Conservation (phyloP, 129 eudicot genomes). For the Ambrosia trifida region DNA sequence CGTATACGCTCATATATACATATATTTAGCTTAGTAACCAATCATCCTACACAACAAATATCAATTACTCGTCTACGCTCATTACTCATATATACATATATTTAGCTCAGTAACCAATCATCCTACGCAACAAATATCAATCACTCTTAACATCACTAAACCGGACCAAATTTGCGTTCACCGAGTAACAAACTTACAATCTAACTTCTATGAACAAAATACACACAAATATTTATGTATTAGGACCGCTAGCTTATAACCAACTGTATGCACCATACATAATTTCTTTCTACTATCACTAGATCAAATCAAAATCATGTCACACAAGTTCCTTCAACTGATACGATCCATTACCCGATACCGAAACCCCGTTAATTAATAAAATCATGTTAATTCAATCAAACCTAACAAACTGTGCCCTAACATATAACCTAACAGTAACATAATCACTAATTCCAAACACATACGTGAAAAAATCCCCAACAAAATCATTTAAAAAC, state of each 20-base stretch:
- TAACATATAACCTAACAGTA: neutral
- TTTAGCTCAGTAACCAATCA: neutral
- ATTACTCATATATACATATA: neutral
- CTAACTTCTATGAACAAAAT: no score
- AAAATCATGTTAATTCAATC: neutral
- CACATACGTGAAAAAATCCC: neutral
- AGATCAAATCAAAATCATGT: neutral
- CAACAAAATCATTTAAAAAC: neutral
- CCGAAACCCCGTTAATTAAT: neutral
- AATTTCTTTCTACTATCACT: neutral
- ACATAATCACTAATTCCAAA: conserved; percentile 16
- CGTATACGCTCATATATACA: neutral
- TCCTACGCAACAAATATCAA: neutral
- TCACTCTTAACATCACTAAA: no score
- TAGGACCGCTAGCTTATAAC: neutral
- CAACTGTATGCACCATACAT: neutral
- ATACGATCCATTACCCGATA: neutral
- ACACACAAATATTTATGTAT: no score
- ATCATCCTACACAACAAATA: neutral
- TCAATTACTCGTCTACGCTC: neutral
- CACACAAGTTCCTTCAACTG: neutral
- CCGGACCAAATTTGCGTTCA: no score
- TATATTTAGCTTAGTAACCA: neutral
- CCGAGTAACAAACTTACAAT: no score
- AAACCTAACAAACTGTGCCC: neutral